These are phyloP conservation scores for Penicillium sp. DNA, from an alignment of 2,329 filamentous ascomycete genomes.

Conservation along the genomic window DNA sequence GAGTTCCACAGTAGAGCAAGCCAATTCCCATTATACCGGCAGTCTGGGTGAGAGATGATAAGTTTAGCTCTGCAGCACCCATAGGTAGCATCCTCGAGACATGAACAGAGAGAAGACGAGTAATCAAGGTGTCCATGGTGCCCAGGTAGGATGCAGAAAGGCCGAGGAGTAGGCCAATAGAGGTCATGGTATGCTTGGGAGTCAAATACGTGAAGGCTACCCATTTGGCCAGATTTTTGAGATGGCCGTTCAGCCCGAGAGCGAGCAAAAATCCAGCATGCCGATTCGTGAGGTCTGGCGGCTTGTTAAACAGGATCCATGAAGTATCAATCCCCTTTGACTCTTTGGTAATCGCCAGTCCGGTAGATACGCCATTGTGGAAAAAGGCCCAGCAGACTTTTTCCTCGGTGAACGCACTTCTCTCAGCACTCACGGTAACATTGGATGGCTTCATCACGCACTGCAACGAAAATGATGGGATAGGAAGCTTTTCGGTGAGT, in stretches of 20 bases:
- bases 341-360: slow-evolving; percentile 83
- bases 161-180: slow-evolving; percentile 89
- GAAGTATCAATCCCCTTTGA: slow-evolving; percentile 96
- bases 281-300: slow-evolving; percentile 87
- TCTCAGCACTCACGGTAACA: slow-evolving; percentile 90
- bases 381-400: slow-evolving; percentile 99
- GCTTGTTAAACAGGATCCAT: slow-evolving; percentile 99
- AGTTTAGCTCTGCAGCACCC: slow-evolving; percentile 89
- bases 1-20: slow-evolving; percentile 88
- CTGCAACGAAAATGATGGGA: slow-evolving; percentile 87
- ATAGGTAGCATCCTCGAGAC: slow-evolving; percentile 91
- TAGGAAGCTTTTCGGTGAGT: slow-evolving; percentile 86
- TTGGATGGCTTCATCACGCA: slow-evolving; percentile 91
- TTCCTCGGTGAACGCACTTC: slow-evolving; percentile 83
- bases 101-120: slow-evolving; percentile 89
- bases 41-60: slow-evolving; percentile 91
- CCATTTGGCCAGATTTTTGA: slow-evolving; percentile 96
- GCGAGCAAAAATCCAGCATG: slow-evolving; percentile 93
- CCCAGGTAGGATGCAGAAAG: slow-evolving; percentile 92
- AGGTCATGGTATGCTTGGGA: slow-evolving; percentile 98
- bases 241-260: slow-evolving; percentile 87
- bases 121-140: slow-evolving; percentile 96
- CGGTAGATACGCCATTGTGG: slow-evolving; percentile 91
- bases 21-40: slow-evolving; percentile 98
- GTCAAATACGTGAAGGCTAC: slow-evolving; percentile 99